phyloP scores from a whole-genome alignment of 345 rosid species.

The Gynandropsis gynandra region DNA sequence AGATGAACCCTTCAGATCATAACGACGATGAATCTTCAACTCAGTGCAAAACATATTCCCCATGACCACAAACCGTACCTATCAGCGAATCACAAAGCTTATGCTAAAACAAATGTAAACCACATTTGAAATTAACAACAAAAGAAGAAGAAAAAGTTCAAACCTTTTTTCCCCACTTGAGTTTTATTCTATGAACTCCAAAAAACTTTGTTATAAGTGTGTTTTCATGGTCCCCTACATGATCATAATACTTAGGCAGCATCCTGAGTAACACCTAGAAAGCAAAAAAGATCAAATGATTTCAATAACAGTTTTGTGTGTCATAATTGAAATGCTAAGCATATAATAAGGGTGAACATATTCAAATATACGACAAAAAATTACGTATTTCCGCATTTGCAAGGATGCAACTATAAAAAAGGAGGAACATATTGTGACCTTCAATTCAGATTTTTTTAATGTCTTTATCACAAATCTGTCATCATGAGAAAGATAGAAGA shows the following conservation, averaged over 20 bases:
- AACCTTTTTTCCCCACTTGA: slow-evolving; percentile 44
- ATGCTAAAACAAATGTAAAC: slow-evolving; percentile 10
- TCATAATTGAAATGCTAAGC: too few relatives aligned
- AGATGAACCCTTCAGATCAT: slow-evolving; percentile 90
- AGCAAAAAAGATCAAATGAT: too few relatives aligned
- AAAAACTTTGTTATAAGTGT: slow-evolving; percentile 92
- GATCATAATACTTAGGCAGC: slow-evolving; percentile 70
- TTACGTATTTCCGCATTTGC: too few relatives aligned
- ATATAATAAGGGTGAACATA: too few relatives aligned
- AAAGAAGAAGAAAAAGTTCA: too few relatives aligned
- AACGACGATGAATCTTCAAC: slow-evolving; percentile 79
- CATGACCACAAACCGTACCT: slow-evolving; percentile 99
- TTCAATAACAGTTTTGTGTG: too few relatives aligned
- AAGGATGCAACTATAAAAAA: too few relatives aligned
- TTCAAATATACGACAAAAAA: too few relatives aligned
- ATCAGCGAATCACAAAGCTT: slow-evolving; percentile 27
- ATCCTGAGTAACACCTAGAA: slow-evolving; percentile 37
- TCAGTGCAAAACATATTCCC: slow-evolving; percentile 99
- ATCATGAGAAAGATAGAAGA: slow-evolving; percentile 86
- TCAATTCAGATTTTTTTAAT: slow-evolving; percentile 66
- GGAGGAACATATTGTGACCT: slow-evolving; percentile 33
- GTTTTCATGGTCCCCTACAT: slow-evolving; percentile 69
- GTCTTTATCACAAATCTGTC: slow-evolving; percentile 95
- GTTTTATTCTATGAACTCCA: slow-evolving; percentile 75
- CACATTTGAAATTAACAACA: too few relatives aligned